A percentile compares a stretch with the other conserved stretches of the same genome.
Evolutionary conservation across 75 land plant genomes (phyloP).

Genomic region (Sequoiadendron giganteum): DNA sequence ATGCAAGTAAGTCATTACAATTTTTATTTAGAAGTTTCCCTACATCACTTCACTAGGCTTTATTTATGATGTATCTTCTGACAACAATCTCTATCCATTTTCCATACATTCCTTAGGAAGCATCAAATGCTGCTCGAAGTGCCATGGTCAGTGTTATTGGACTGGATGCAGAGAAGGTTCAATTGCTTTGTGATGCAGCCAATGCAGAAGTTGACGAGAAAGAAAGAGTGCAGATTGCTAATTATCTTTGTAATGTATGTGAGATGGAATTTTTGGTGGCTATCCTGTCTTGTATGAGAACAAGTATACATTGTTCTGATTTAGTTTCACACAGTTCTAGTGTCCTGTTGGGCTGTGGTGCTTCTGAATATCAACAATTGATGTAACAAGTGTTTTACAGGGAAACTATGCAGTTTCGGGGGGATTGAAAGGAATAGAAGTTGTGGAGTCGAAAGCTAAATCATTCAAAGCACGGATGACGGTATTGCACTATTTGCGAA

Average conservation of each 20-base stretch:
- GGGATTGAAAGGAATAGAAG: slow-evolving; percentile 93
- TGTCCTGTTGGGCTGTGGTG: background rate
- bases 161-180: slow-evolving; percentile 92
- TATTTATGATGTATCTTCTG: background rate
- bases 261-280: background rate
- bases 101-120: slow-evolving; percentile 52
- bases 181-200: slow-evolving; percentile 93
- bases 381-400: slow-evolving; percentile 26
- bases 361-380: background rate
- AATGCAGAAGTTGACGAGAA: slow-evolving; percentile 88
- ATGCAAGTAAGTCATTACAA: slow-evolving; percentile 71
- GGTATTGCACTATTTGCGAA: slow-evolving; percentile 35
- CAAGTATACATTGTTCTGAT: background rate
- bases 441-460: slow-evolving; percentile 93
- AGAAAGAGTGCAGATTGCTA: slow-evolving; percentile 94
- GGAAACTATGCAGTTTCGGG: slow-evolving; percentile 99
- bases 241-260: slow-evolving; percentile 88
- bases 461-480: slow-evolving; percentile 99
- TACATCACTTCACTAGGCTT: background rate
- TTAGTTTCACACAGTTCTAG: background rate
- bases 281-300: background rate
- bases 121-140: slow-evolving; percentile 92
- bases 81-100: background rate
- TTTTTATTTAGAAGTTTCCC: background rate
- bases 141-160: slow-evolving; percentile 97